Base-by-base conservation (phyloP, 129 eudicot genomes). In the Mikania micrantha region DNA sequence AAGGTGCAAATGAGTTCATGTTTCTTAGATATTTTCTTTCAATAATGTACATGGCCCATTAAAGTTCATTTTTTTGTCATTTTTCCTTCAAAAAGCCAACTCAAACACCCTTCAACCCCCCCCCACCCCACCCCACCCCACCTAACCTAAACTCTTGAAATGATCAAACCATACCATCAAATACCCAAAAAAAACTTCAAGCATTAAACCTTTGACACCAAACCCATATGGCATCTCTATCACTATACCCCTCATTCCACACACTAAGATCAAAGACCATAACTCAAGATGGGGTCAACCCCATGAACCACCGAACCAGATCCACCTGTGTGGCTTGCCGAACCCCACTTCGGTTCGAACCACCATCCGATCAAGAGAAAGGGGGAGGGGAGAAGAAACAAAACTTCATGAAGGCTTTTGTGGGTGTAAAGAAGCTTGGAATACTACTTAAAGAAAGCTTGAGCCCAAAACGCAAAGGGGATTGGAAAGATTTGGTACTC, bases 401-500 rank as follows among this genome's bases (percentile, higher is more conserved):
- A 57, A 74, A 57, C 31, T 27, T 78, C 29, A 60, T 61, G 71
- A 61, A 78, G 61, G 29, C 79, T 60, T 67, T 71, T 40, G 34
- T 60, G 45, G 48, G 80, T 74, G 17, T 80, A 36, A 64, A 69
- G 81, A 82, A 79, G 76, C 17, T 87, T 44, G 88, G 80, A 9
- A 74, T 56, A 31, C 78, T 71, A n/a, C 29, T 88, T 68, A 75
- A 66, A 53, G 91, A 88, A 31, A 78, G 70, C 70, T 50, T 88
- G 80, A 93, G 98, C 39, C 98, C 98, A 42, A 88, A 88, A 77
- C 73, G 66, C 41, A 93, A 92, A 71, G 96, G 98, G 12, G 98
- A 93, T 36, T 93, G 98, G 98, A 93, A 93, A 42, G 98, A 93
- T 20, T 66, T 93, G 78, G 76, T 91, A 10, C 82, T 88, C 24